Conservation (phyloP, 495 filamentous ascomycete species). For the Neurospora sp. region DNA sequence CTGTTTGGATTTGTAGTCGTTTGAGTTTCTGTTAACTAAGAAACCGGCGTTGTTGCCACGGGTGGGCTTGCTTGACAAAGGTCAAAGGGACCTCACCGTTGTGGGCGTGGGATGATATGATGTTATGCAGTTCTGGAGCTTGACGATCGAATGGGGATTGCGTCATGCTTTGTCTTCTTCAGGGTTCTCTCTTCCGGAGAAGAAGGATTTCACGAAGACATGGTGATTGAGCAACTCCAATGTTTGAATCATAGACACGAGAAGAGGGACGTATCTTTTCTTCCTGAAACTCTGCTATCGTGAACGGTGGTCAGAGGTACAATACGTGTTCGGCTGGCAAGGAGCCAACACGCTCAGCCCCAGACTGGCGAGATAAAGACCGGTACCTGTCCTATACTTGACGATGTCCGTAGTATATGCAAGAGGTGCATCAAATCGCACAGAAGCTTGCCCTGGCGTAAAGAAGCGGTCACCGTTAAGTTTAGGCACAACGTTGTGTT, state of each 20-base stretch:
- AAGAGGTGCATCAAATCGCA: not conserved
- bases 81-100: not conserved
- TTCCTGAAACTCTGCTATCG: not conserved
- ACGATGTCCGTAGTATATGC: not conserved
- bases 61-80: not conserved
- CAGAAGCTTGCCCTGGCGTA: not conserved
- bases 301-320: not conserved
- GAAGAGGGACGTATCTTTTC: not conserved
- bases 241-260: not conserved
- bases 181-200: not conserved
- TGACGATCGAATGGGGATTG: not conserved
- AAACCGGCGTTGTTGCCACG: not conserved
- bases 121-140: not conserved
- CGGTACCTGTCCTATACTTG: not conserved
- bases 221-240: too few species aligned
- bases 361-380: not conserved
- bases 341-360: not conserved
- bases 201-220: too few species aligned
- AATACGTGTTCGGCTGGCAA: not conserved
- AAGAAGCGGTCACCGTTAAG: conserved; percentile 17
- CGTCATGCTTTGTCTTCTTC: not conserved
- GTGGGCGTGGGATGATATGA: not conserved
- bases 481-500: conserved; percentile 21
- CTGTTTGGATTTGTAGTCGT: not conserved
- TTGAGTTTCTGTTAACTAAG: not conserved